phyloP scores from a whole-genome alignment of 805 yeast species.

The Danielozyma ontarioensis region DNA sequence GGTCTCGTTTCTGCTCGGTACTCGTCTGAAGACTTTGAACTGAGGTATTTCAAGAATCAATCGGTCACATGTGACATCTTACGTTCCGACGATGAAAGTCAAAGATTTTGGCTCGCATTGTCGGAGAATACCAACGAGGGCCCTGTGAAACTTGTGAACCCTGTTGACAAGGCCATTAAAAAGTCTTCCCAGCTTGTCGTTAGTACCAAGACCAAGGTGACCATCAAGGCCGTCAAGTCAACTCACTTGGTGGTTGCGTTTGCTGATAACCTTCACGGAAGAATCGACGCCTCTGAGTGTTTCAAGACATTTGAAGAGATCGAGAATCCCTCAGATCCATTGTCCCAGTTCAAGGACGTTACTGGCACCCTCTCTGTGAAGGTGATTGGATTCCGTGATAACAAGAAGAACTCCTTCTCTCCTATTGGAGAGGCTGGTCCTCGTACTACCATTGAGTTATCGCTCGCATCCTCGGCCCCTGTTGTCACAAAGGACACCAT shows the following conservation, averaged over 20 bases:
- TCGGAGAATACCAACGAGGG: slow-evolving; percentile 28
- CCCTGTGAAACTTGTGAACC: slow-evolving; percentile 39
- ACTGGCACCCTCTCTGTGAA: slow-evolving; percentile 19
- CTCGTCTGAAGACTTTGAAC: slow-evolving; percentile 54
- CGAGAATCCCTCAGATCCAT: slow-evolving; percentile 52
- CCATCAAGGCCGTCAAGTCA: slow-evolving; percentile 57
- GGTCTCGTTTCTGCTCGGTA: slow-evolving; percentile 79
- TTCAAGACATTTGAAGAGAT: slow-evolving; percentile 53
- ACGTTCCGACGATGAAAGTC: slow-evolving; percentile 61
- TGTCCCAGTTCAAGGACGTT: slow-evolving; percentile 55
- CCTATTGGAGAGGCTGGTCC: slow-evolving; percentile 55
- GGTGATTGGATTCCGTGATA: slow-evolving; percentile 74
- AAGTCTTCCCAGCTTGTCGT: slow-evolving; percentile 58
- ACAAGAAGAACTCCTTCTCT: slow-evolving; percentile 59
- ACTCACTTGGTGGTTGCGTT: slow-evolving; percentile 71
- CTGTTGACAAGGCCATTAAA: slow-evolving; percentile 52
- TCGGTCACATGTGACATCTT: slow-evolving; percentile 66
- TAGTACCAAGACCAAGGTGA: slow-evolving; percentile 43
- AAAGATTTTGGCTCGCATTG: slow-evolving; percentile 66
- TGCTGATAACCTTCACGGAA: slow-evolving; percentile 75
- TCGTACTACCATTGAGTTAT: slow-evolving; percentile 57
- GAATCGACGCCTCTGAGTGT: slow-evolving; percentile 71
- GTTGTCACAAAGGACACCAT: slow-evolving; percentile 10
- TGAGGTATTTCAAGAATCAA: slow-evolving; percentile 58
- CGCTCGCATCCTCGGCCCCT: slow-evolving; percentile 36